Evolutionary conservation across 2,329 filamentous ascomycete species (phyloP).

Genomic region (Karstenula rhodostoma): DNA sequence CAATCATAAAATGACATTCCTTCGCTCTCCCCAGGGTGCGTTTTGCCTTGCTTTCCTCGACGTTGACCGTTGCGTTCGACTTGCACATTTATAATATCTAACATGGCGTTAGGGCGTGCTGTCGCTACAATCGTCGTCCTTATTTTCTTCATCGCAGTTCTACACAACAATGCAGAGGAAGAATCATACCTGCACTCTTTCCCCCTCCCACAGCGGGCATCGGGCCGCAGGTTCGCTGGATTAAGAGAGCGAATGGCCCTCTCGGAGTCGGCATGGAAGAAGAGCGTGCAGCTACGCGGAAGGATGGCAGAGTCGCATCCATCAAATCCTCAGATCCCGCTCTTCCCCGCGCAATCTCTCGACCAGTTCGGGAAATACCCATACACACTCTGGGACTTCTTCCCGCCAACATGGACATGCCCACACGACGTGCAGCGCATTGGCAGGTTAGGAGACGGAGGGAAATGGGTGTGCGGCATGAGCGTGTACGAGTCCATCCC

Average conservation of each 20-base stretch:
- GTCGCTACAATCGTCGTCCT: conserved; percentile 32
- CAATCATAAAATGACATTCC: conserved; percentile 8
- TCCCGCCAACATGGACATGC: conserved; percentile 43
- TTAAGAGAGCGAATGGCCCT: conserved; percentile 40
- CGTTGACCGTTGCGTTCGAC: not conserved
- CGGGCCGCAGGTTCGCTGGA: conserved; percentile 24
- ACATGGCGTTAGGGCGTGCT: conserved; percentile 26
- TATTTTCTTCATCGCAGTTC: conserved; percentile 34
- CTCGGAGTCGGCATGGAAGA: conserved; percentile 41
- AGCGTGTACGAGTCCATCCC: conserved; percentile 41
- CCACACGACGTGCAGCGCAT: conserved; percentile 45
- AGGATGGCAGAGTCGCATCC: conserved; percentile 38
- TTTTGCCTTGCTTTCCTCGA: not conserved
- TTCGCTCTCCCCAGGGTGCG: conserved; percentile 12
- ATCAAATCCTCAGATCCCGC: conserved; percentile 38
- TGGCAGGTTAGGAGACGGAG: conserved; percentile 42
- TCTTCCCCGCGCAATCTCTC: conserved; percentile 34
- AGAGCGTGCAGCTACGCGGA: conserved; percentile 37
- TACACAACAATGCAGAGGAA: conserved; percentile 33
- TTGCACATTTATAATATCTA: not conserved
- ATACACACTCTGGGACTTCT: conserved; percentile 46
- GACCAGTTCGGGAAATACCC: conserved; percentile 41
- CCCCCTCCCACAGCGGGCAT: conserved; percentile 28
- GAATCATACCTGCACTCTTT: conserved; percentile 34
- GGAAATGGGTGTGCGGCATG: conserved; percentile 48